phyloP scores from a whole-genome alignment of 164 flowering plant species.

The Umbellularia californica region DNA sequence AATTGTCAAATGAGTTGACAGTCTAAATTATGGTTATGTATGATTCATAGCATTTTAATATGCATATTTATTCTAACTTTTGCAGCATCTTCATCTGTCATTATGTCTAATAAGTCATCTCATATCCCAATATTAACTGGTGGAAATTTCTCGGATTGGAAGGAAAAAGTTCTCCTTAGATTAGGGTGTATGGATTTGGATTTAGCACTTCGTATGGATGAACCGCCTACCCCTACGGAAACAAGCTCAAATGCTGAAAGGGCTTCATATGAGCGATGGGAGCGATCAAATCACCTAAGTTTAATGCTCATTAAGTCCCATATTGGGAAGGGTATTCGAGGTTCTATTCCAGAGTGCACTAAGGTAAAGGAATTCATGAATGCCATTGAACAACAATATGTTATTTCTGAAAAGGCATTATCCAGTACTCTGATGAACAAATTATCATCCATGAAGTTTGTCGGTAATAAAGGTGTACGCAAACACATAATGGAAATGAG shows the following conservation, averaged over 20 bases:
- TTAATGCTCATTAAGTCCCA: background rate
- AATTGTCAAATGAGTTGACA: no score
- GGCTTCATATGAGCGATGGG: background rate
- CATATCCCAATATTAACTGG: conserved; percentile 1
- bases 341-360: background rate
- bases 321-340: background rate
- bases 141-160: background rate
- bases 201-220: background rate
- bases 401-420: background rate
- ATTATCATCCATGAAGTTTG: background rate
- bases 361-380: background rate
- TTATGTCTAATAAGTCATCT: background rate
- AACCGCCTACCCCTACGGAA: conserved; percentile 1
- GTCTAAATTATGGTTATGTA: no score
- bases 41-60: background rate
- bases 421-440: background rate
- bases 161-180: background rate
- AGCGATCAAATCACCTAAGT: background rate
- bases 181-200: conserved; percentile 5
- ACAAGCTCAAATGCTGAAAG: background rate
- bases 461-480: background rate
- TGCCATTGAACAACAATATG: background rate
- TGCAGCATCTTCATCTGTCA: background rate
- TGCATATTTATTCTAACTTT: background rate
- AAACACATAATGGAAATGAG: background rate